These are phyloP conservation scores for Aspergillus olivimuriae DNA, from an alignment of 495 filamentous ascomycete species.

Conservation along the genomic window DNA sequence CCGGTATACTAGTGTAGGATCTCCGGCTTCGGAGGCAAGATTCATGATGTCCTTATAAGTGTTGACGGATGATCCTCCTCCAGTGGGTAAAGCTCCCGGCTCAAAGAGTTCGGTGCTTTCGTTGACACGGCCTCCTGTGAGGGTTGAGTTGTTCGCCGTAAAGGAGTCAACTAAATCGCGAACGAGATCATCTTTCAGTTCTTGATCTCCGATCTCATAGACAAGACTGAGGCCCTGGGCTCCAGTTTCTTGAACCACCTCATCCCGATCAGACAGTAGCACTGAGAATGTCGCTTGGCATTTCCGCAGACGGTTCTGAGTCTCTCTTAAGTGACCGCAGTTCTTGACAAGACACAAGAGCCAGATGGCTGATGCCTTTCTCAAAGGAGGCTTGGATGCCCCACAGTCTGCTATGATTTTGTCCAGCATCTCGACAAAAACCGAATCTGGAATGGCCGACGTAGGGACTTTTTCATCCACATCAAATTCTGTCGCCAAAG, in stretches of 20 bases:
- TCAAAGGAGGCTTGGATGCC: constrained; percentile 75
- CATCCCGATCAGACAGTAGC: constrained; percentile 81
- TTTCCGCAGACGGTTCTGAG: constrained; percentile 65
- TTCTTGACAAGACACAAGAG: constrained; percentile 87
- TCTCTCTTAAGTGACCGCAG: constrained; percentile 65
- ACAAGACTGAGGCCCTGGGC: constrained; percentile 83
- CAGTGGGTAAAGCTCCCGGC: constrained; percentile 84
- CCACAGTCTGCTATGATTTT: constrained; percentile 68
- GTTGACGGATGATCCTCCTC: constrained; percentile 79
- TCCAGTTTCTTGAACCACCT: constrained; percentile 91
- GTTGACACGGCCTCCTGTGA: constrained; percentile 67
- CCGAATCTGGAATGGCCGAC: constrained; percentile 36
- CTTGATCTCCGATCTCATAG: constrained; percentile 81
- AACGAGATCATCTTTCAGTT: constrained; percentile 74
- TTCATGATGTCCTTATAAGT: constrained; percentile 96
- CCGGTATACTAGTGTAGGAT: constrained; percentile 88
- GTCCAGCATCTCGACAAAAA: constrained; percentile 52
- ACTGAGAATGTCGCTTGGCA: constrained; percentile 84
- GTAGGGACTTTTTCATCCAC: constrained; percentile 44
- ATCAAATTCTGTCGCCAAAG: constrained; percentile 53
- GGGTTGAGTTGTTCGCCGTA: constrained; percentile 63
- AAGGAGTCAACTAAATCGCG: constrained; percentile 83
- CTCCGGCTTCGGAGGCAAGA: constrained; percentile 86
- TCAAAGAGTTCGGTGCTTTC: constrained; percentile 91
- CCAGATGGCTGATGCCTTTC: constrained; percentile 90